These are phyloP conservation scores for Cnidoscolus chayamansa DNA, from an alignment of 441 rosid genomes.

Conservation along the genomic window DNA sequence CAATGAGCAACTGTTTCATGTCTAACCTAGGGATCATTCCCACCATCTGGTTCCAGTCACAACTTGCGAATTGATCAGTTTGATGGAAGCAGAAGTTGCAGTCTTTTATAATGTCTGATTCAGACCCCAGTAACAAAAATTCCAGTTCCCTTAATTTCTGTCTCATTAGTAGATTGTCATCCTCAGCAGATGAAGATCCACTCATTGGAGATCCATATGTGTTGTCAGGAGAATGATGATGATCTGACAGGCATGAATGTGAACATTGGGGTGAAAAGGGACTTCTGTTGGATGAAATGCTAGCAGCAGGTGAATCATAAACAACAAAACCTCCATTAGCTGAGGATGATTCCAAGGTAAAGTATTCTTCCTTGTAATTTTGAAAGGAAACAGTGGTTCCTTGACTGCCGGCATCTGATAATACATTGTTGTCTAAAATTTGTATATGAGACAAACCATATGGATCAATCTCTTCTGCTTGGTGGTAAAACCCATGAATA, in stretches of 20 bases:
- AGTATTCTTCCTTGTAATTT: conserved; percentile 39
- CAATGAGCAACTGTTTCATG: conserved; percentile 41
- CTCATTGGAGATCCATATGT: conserved; percentile 52
- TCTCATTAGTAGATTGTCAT: conserved; percentile 37
- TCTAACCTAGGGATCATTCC: conserved; percentile 44
- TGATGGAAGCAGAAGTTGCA: conserved; percentile 41
- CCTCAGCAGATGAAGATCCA: conserved; percentile 47
- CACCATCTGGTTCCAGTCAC: conserved; percentile 33
- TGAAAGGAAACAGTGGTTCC: conserved; percentile 45
- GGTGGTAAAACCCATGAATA: conserved; percentile 36
- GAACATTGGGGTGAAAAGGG: conserved; percentile 63
- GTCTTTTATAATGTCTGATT: conserved; percentile 39
- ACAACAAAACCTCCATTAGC: conserved; percentile 30
- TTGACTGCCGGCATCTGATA: conserved; percentile 41
- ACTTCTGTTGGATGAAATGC: conserved; percentile 44
- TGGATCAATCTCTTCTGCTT: conserved; percentile 36
- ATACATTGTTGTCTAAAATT: conserved; percentile 33
- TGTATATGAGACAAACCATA: conserved; percentile 37
- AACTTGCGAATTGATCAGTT: conserved; percentile 24
- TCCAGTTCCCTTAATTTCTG: conserved; percentile 57
- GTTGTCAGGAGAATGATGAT: conserved; percentile 43
- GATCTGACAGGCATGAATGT: conserved; percentile 49
- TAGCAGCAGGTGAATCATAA: conserved; percentile 47
- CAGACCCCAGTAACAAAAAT: conserved; percentile 52
- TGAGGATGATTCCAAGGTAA: conserved; percentile 60